phyloP scores from a whole-genome alignment of 768 basidiomycete species.

The Russula sp. region DNA sequence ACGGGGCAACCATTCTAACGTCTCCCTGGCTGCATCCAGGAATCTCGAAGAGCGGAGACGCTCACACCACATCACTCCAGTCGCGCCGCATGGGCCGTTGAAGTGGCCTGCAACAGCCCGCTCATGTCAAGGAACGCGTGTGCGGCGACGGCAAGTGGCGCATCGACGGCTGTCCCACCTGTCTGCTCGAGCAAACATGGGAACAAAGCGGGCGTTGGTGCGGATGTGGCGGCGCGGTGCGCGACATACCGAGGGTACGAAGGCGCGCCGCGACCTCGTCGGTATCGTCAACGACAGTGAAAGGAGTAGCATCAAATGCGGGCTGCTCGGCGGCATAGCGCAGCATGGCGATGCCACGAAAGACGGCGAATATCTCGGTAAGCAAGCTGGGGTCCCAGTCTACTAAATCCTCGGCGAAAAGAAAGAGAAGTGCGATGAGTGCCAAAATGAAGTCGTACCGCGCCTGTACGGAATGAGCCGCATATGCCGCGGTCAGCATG shows the following conservation, averaged over 20 bases:
- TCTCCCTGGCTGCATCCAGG: slow-evolving; percentile 55
- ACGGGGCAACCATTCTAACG: slow-evolving; percentile 74
- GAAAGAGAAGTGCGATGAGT: slow-evolving; percentile 65
- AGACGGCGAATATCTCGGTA: slow-evolving; percentile 75
- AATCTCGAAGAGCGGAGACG: slow-evolving; percentile 62
- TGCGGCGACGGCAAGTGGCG: slow-evolving; percentile 55
- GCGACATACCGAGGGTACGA: slow-evolving; percentile 72
- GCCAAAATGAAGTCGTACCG: slow-evolving; percentile 73
- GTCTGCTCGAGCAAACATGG: slow-evolving; percentile 59
- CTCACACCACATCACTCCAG: slow-evolving; percentile 74
- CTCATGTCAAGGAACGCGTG: slow-evolving; percentile 68
- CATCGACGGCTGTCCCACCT: slow-evolving; percentile 38
- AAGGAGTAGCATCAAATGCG: slow-evolving; percentile 41
- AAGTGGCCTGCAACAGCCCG: slow-evolving; percentile 64
- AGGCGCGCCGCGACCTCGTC: slow-evolving; percentile 64
- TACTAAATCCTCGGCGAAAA: slow-evolving; percentile 60
- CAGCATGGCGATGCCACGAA: slow-evolving; percentile 72
- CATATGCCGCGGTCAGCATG: slow-evolving; percentile 61
- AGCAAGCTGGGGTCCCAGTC: slow-evolving; percentile 63
- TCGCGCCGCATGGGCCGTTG: slow-evolving; percentile 63
- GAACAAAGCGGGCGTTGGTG: slow-evolving; percentile 53
- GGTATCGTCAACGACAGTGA: slow-evolving; percentile 33
- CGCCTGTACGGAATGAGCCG: slow-evolving; percentile 59
- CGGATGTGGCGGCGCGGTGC: slow-evolving; percentile 21
- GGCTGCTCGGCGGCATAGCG: slow-evolving; percentile 60